Evolutionary conservation across 1,284 basidiomycete species (phyloP).

Genomic region (Tremellales sp.): DNA sequence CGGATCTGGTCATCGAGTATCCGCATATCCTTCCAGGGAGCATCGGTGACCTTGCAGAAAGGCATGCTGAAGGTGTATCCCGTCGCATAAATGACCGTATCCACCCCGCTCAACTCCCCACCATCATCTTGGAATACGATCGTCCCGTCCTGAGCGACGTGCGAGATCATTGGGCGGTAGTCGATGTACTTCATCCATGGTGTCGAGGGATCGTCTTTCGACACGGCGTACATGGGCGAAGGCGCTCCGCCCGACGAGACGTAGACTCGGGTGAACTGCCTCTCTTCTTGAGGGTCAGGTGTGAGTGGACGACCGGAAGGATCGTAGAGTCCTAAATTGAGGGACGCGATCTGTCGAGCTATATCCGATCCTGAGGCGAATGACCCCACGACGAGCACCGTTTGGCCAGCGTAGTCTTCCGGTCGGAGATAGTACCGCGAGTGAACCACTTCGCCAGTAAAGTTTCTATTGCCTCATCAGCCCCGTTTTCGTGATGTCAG

Average conservation of each 20-base stretch:
- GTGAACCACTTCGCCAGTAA: conserved; percentile 49
- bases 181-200: conserved; percentile 41
- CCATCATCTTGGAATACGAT: background rate
- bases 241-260: conserved; percentile 27
- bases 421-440: conserved; percentile 51
- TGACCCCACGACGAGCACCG: conserved; percentile 54
- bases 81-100: conserved; percentile 50
- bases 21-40: conserved; percentile 34
- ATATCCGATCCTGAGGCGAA: conserved; percentile 54
- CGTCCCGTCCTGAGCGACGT: conserved; percentile 4
- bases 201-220: conserved; percentile 11
- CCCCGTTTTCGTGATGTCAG: background rate
- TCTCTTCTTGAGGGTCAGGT: background rate
- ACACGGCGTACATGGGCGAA: background rate
- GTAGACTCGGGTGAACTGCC: conserved; percentile 30
- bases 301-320: conserved; percentile 3
- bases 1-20: conserved; percentile 16
- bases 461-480: conserved; percentile 22
- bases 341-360: conserved; percentile 50
- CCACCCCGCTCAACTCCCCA: conserved; percentile 31
- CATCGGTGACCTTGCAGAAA: conserved; percentile 38
- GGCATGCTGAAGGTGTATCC: conserved; percentile 51
- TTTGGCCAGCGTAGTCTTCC: conserved; percentile 34
- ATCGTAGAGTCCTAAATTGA: conserved; percentile 24
- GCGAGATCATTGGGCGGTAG: conserved; percentile 37